Conservation (phyloP, 2,329 filamentous ascomycete genomes). For the Neocatenulostroma microsporum region DNA sequence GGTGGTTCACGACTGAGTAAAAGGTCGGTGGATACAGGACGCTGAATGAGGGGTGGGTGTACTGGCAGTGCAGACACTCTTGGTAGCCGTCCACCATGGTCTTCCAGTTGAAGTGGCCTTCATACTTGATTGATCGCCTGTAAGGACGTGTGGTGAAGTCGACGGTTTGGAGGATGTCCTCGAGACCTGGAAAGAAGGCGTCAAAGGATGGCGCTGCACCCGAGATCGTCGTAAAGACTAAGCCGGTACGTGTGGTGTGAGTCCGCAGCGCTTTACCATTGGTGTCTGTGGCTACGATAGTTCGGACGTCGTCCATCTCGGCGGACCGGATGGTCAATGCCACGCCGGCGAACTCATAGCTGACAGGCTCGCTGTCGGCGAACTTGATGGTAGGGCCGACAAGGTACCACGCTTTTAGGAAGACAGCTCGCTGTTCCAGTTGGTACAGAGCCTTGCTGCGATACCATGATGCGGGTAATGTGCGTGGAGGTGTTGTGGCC, state of each 20-base stretch:
- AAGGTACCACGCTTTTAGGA: conserved; percentile 29
- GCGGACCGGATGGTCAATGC: conserved; percentile 34
- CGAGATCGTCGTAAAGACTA: conserved; percentile 47
- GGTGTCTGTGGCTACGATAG: conserved; percentile 34
- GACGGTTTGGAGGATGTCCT: conserved; percentile 41
- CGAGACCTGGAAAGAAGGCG: conserved; percentile 47
- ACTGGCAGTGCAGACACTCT: conserved; percentile 43
- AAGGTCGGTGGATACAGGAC: conserved; percentile 49
- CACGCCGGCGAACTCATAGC: conserved; percentile 46
- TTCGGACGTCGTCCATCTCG: conserved; percentile 26
- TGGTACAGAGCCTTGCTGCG: conserved; percentile 34
- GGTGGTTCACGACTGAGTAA: conserved; percentile 48
- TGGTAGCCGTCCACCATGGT: conserved; percentile 54
- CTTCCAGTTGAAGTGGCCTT: conserved; percentile 53
- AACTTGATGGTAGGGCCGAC: conserved; percentile 46
- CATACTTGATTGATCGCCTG: conserved; percentile 47
- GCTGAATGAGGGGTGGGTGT: conserved; percentile 51
- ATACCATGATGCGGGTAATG: conserved; percentile 38
- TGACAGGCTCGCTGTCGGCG: conserved; percentile 34
- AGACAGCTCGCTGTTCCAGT: conserved; percentile 37
- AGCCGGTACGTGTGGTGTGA: conserved; percentile 44
- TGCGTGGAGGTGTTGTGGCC: conserved; percentile 18
- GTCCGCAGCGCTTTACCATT: conserved; percentile 30
- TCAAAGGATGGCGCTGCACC: conserved; percentile 43
- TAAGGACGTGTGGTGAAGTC: conserved; percentile 49